phyloP scores from a whole-genome alignment of 2,329 filamentous ascomycete species.

The Trichoderma sp. region DNA sequence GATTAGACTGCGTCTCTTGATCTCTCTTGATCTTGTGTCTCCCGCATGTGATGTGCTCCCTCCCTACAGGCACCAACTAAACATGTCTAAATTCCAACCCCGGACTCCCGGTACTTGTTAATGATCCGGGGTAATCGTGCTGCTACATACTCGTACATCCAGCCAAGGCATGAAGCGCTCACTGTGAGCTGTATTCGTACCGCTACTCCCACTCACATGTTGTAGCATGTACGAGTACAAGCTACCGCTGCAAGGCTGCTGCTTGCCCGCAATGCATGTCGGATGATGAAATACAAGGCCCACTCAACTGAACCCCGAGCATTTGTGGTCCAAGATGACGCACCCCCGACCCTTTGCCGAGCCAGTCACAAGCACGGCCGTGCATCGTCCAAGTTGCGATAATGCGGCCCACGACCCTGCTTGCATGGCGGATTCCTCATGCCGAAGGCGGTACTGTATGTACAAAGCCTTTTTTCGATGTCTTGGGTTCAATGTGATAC shows the following conservation, averaged over 20 bases:
- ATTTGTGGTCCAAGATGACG: neutral
- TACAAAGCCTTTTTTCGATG: neutral
- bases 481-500: neutral
- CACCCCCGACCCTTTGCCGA: neutral
- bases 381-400: neutral
- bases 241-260: slow-evolving; percentile 9
- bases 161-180: neutral
- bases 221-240: neutral
- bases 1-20: neutral
- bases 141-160: too few species aligned
- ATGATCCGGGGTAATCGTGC: neutral
- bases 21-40: neutral
- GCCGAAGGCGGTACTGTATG: neutral
- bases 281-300: slow-evolving; percentile 2
- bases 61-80: neutral
- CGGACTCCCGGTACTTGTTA: neutral
- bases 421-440: neutral
- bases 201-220: neutral
- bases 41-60: neutral
- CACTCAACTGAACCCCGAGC: neutral
- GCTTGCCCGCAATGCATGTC: neutral
- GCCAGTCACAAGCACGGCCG: neutral
- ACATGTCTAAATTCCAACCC: neutral
- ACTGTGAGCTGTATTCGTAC: neutral
- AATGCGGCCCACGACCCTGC: neutral